Conservation (phyloP, 345 rosid genomes). For the Citrus sp. region DNA sequence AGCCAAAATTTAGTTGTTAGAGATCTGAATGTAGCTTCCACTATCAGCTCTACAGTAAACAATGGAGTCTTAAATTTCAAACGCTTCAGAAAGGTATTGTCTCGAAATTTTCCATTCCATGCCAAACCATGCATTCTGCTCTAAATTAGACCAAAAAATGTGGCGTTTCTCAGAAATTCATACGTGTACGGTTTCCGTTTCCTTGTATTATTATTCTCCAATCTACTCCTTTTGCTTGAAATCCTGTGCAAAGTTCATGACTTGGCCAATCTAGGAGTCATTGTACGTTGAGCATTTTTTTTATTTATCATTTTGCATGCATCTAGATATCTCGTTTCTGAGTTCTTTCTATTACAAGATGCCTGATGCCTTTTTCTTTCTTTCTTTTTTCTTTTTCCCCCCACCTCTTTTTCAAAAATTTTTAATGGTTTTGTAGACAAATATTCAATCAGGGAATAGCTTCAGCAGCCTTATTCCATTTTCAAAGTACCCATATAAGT, state of each 20-base stretch:
- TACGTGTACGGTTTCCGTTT: too few relatives aligned
- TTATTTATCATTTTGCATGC: background rate
- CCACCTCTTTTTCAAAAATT: background rate
- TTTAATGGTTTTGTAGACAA: constrained; percentile 35
- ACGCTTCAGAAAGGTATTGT: constrained; percentile 77
- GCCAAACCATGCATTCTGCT: background rate
- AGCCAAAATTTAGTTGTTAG: constrained; percentile 64
- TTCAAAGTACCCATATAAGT: constrained; percentile 83
- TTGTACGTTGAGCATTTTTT: background rate
- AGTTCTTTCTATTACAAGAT: background rate
- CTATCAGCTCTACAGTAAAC: constrained; percentile 22
- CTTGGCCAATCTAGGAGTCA: background rate
- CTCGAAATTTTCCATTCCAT: constrained; percentile 1
- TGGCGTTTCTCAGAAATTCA: background rate
- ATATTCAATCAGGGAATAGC: constrained; percentile 78
- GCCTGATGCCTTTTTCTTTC: background rate
- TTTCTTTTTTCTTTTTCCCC: background rate
- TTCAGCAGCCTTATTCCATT: constrained; percentile 81
- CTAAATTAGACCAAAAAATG: background rate
- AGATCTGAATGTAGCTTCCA: constrained; percentile 26
- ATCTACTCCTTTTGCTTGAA: background rate
- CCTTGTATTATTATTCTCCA: background rate
- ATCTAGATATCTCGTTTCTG: background rate
- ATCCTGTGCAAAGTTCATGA: background rate
- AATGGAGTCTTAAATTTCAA: constrained; percentile 60